Conservation (phyloP, 345 rosid genomes). For the Eucalyptus viminalis region DNA sequence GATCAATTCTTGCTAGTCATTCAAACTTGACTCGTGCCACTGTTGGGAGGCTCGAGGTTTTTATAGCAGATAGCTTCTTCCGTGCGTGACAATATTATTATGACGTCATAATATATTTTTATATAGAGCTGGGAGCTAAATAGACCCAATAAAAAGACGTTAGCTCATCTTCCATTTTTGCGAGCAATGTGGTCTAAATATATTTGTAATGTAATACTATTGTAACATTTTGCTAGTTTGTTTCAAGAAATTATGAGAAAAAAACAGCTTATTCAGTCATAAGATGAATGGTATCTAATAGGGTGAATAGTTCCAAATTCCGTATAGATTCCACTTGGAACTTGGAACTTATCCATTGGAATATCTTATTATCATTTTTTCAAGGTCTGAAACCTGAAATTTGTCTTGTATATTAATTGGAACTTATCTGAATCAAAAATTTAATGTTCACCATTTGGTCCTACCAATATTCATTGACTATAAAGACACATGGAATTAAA, state of each 20-base stretch:
- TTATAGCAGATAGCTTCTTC: not conserved
- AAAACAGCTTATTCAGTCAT: too few species aligned
- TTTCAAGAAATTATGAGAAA: not conserved
- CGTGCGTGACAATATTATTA: not conserved
- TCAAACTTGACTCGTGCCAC: not conserved
- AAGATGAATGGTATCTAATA: not conserved
- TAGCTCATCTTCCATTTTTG: not conserved
- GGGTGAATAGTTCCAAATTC: too few species aligned
- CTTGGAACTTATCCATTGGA: too few species aligned
- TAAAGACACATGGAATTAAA: too few species aligned
- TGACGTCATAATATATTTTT: not conserved
- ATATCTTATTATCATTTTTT: too few species aligned
- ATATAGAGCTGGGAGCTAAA: not conserved
- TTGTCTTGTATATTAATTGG: too few species aligned
- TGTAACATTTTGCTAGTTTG: not conserved
- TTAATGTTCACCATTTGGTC: too few species aligned
- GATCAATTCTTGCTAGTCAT: not conserved
- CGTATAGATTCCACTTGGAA: fast-evolving
- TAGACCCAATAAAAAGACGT: not conserved
- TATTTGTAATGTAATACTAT: too few species aligned
- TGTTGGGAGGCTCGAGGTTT: not conserved
- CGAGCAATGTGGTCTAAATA: not conserved
- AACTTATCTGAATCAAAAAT: too few species aligned
- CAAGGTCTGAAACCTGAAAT: too few species aligned
- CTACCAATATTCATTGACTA: fast-evolving